A percentile compares a stretch with the other conserved stretches of the same genome.
These are phyloP conservation scores for Amphirosellinia nigrospora DNA, from an alignment of 495 filamentous ascomycete species.

Conservation along the genomic window DNA sequence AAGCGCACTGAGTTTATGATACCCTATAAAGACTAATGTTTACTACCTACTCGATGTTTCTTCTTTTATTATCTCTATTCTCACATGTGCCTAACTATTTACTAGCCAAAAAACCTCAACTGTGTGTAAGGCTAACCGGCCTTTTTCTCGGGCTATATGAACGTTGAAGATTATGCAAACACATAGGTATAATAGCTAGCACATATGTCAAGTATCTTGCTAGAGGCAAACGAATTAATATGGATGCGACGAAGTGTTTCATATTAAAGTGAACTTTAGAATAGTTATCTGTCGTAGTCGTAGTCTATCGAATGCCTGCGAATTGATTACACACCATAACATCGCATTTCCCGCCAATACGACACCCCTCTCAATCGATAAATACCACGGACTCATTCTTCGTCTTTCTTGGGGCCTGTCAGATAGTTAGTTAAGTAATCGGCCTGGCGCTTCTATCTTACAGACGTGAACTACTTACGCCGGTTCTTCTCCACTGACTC, in stretches of 20 bases:
- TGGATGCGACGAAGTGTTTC: neutral
- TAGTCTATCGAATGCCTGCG: neutral
- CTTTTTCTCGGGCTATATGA: neutral
- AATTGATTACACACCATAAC: neutral
- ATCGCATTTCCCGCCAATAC: neutral
- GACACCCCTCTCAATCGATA: neutral
- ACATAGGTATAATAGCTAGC: neutral
- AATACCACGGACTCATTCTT: constrained; percentile 8
- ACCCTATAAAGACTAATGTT: constrained; percentile 18
- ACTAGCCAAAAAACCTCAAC: neutral
- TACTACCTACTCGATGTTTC: neutral
- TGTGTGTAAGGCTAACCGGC: neutral
- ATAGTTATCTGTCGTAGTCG: neutral
- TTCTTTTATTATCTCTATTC: neutral
- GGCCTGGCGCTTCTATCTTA: neutral
- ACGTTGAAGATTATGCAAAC: neutral
- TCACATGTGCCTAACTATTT: neutral
- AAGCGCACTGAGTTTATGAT: constrained; percentile 24
- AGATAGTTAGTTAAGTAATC: constrained; percentile 12
- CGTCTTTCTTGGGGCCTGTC: constrained; percentile 36
- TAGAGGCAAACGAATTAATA: neutral
- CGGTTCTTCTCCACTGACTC: constrained; percentile 42
- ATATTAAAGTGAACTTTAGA: neutral
- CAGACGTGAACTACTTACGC: constrained; percentile 22
- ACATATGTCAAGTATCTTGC: neutral